Conservation (phyloP, 441 rosid genomes). For the Erodium chrysanthum region DNA sequence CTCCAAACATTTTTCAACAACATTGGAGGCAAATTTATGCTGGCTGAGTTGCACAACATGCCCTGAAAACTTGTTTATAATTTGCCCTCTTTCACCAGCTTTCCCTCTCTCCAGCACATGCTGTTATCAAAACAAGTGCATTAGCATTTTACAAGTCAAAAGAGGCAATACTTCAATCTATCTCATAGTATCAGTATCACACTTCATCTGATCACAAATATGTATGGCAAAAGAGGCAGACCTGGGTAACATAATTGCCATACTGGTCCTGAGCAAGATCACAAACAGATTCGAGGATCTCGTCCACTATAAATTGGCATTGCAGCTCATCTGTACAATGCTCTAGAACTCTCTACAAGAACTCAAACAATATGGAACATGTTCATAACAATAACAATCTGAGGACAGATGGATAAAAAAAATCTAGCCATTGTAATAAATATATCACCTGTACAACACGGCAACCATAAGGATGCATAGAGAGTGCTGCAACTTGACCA, state of each 20-base stretch:
- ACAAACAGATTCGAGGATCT: constrained; percentile 73
- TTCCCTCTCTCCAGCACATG: constrained; percentile 27
- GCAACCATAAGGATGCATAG: constrained; percentile 98
- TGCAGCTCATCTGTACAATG: constrained; percentile 72
- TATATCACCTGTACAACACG: constrained; percentile 90
- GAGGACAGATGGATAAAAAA: neutral
- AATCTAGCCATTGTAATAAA: neutral
- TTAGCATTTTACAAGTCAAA: constrained; percentile 1
- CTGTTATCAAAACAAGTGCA: constrained; percentile 10
- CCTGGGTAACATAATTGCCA: constrained; percentile 99
- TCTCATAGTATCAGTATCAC: no score
- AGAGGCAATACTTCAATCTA: no score
- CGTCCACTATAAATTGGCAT: constrained; percentile 78
- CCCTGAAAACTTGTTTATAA: constrained; percentile 22
- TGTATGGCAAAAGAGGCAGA: no score
- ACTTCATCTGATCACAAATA: no score
- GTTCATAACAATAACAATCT: neutral
- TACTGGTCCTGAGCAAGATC: constrained; percentile 92
- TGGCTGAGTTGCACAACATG: constrained; percentile 24
- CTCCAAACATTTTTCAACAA: no score
- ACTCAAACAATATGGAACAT: constrained; percentile 9
- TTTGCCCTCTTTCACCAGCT: constrained; percentile 21
- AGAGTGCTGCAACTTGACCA: constrained; percentile 77
- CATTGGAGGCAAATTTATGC: no score
- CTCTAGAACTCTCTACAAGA: constrained; percentile 82